A percentile compares a stretch with the other conserved stretches of the same genome.
Evolutionary conservation across 176 grass and related monocot species (phyloP).

Genomic region (Thinopyrum elongatum): DNA sequence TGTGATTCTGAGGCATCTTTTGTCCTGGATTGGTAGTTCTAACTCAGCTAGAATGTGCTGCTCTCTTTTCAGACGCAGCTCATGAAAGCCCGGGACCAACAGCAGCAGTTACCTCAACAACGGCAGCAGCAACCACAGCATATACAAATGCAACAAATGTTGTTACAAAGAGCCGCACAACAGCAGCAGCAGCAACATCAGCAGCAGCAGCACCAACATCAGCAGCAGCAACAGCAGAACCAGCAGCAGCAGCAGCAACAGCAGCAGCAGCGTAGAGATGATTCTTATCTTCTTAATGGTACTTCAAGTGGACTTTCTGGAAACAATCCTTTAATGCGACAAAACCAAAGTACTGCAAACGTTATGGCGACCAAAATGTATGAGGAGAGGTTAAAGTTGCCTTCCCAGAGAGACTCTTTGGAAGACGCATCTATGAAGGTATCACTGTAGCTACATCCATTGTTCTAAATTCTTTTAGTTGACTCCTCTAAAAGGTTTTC

Average conservation of each 20-base stretch:
- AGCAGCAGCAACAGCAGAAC: neutral
- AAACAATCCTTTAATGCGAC: conserved; percentile 62
- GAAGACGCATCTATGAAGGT: conserved; percentile 97
- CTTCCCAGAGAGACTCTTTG: conserved; percentile 78
- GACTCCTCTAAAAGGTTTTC: neutral
- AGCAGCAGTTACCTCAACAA: conserved; percentile 62
- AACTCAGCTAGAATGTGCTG: conserved; percentile 12
- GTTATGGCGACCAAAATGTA: conserved; percentile 98
- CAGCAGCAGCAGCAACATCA: conserved; percentile 57
- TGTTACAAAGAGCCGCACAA: conserved; percentile 55
- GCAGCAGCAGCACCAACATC: conserved; percentile 27
- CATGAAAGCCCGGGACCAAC: conserved; percentile 84
- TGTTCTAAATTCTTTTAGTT: conserved; percentile 12
- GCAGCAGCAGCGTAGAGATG: conserved; percentile 66
- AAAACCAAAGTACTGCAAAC: conserved; percentile 73
- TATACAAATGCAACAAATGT: conserved; percentile 72
- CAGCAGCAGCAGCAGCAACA: conserved; percentile 41
- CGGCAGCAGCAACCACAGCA: conserved; percentile 69
- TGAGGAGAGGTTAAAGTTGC: conserved; percentile 83
- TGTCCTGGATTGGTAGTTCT: conserved; percentile 12
- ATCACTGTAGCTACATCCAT: neutral
- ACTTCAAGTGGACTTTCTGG: conserved; percentile 63
- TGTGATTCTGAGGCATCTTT: neutral
- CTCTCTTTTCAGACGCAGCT: conserved; percentile 73
- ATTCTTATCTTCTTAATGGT: conserved; percentile 73